phyloP scores from a whole-genome alignment of 805 yeast genomes.

The Geotrichum ghanense region DNA sequence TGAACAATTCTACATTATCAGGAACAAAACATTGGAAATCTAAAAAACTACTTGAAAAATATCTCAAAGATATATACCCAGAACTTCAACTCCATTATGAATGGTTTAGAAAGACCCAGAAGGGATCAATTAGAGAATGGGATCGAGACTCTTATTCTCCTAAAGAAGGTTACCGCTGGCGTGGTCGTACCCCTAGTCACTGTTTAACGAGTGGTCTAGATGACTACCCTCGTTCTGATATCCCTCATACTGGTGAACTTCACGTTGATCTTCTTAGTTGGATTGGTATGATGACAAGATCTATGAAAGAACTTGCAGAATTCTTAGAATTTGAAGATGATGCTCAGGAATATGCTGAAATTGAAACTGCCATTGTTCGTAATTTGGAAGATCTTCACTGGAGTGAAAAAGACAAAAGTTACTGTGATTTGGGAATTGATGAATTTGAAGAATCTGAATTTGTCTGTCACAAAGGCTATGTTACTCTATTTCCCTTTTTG shows the following conservation, averaged over 20 bases:
- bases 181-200: slow-evolving; percentile 77
- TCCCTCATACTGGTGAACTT: slow-evolving; percentile 79
- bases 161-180: slow-evolving; percentile 78
- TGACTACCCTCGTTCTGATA: slow-evolving; percentile 81
- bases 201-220: slow-evolving; percentile 91
- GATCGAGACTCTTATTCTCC: slow-evolving; percentile 41
- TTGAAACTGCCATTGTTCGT: slow-evolving; percentile 43
- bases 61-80: slow-evolving; percentile 60
- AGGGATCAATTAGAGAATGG: slow-evolving; percentile 62
- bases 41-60: slow-evolving; percentile 28
- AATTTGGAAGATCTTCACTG: slow-evolving; percentile 74
- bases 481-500: slow-evolving; percentile 75
- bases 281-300: slow-evolving; percentile 86
- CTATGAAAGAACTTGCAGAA: slow-evolving; percentile 64
- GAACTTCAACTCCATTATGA: slow-evolving; percentile 64
- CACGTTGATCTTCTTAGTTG: slow-evolving; percentile 85
- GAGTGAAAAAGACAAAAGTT: slow-evolving; percentile 52
- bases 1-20: slow-evolving; percentile 10
- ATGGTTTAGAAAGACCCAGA: slow-evolving; percentile 76
- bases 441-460: slow-evolving; percentile 52
- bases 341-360: slow-evolving; percentile 36
- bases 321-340: slow-evolving; percentile 51
- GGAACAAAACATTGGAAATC: slow-evolving; percentile 41
- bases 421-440: slow-evolving; percentile 76
- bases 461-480: slow-evolving; percentile 86